Evolutionary conservation across 83 land plant species (phyloP).

Genomic region (Diphasiastrum complanatum): DNA sequence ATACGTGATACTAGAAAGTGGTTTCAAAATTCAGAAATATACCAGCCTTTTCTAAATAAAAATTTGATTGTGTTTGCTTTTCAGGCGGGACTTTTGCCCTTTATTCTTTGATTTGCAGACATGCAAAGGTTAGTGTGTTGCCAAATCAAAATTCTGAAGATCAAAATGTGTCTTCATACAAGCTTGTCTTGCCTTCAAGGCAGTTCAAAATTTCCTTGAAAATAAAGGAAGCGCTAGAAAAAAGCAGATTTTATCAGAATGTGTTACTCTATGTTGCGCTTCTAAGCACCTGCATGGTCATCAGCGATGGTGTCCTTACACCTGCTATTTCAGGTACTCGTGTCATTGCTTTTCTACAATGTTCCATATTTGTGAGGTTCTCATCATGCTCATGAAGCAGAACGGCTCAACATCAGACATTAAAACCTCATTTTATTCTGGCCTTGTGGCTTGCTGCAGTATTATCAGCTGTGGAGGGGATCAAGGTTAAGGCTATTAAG

Average conservation of each 20-base stretch:
- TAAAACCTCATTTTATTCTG: background rate
- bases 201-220: background rate
- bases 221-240: conserved; percentile 20
- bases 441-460: conserved; percentile 24
- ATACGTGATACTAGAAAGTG: background rate
- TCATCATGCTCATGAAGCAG: background rate
- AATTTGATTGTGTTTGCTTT: background rate
- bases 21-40: background rate
- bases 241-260: conserved; percentile 15
- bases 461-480: conserved; percentile 20
- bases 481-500: conserved; percentile 10
- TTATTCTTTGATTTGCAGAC: conserved; percentile 23
- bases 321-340: conserved; percentile 29
- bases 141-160: conserved; percentile 27
- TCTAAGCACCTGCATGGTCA: conserved; percentile 29
- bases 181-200: background rate
- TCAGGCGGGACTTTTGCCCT: conserved; percentile 35
- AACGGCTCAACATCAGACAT: background rate
- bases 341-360: background rate
- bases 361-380: background rate
- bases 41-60: background rate
- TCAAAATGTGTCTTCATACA: conserved; percentile 22
- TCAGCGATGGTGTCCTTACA: conserved; percentile 29
- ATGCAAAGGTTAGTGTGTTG: conserved; percentile 22
- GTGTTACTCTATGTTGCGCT: conserved; percentile 15